phyloP scores from a whole-genome alignment of 1,284 basidiomycete species.

The Singerocomus rubriflavus region DNA sequence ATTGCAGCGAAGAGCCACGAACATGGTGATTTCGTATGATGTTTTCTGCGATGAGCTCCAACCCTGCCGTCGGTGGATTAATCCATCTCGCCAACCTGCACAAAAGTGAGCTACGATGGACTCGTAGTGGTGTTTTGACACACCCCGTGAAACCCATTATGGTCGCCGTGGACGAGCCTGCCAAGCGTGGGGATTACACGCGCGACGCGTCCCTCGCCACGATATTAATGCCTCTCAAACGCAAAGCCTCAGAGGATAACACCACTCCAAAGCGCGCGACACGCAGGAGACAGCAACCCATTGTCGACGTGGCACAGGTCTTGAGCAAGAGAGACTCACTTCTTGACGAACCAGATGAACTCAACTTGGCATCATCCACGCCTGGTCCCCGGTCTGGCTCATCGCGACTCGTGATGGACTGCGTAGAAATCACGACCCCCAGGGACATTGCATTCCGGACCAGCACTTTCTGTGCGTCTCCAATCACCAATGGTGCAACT shows the following conservation, averaged over 20 bases:
- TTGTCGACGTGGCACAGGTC: neutral
- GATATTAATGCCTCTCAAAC: conserved; percentile 45
- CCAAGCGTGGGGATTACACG: conserved; percentile 14
- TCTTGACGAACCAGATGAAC: conserved; percentile 34
- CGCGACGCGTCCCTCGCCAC: conserved; percentile 19
- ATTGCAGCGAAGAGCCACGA: conserved; percentile 23
- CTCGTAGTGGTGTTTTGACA: conserved; percentile 3
- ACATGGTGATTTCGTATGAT: conserved; percentile 70
- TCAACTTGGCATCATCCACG: conserved; percentile 33
- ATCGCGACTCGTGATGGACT: conserved; percentile 38
- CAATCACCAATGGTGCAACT: conserved; percentile 1
- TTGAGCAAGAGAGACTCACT: neutral
- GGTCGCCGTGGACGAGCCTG: conserved; percentile 2
- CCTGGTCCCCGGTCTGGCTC: conserved; percentile 28
- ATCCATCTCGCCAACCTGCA: conserved; percentile 72
- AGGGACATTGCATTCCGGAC: conserved; percentile 9
- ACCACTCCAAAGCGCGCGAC: conserved; percentile 20
- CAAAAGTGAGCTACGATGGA: conserved; percentile 8
- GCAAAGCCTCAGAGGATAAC: conserved; percentile 38
- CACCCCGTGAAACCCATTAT: conserved; percentile 67
- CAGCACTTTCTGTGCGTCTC: conserved; percentile 12
- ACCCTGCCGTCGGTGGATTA: conserved; percentile 68
- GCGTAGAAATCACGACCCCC: conserved; percentile 39
- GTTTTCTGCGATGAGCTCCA: conserved; percentile 65
- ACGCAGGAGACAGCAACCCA: conserved; percentile 12